These are phyloP conservation scores for Cnidoscolus chayamansa DNA, from an alignment of 441 rosid species.

Conservation along the genomic window DNA sequence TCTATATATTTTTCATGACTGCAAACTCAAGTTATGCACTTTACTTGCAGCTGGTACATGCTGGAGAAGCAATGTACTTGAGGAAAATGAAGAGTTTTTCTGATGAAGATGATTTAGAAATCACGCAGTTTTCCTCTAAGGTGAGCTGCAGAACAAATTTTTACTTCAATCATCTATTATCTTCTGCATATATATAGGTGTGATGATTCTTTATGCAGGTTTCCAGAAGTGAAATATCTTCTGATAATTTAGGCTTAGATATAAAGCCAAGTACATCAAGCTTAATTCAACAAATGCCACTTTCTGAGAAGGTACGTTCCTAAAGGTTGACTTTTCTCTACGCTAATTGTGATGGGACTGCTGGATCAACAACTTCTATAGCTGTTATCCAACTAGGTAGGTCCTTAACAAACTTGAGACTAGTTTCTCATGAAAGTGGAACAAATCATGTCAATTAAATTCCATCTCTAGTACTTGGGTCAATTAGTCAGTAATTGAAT, in stretches of 20 bases:
- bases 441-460: neutral
- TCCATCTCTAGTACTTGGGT: neutral
- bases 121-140: slow-evolving; percentile 49
- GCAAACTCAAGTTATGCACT: slow-evolving; percentile 7
- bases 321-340: slow-evolving; percentile 7
- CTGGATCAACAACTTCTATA: neutral
- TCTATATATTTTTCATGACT: neutral
- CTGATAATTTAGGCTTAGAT: slow-evolving; percentile 41
- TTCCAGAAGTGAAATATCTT: slow-evolving; percentile 45
- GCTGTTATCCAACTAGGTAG: slow-evolving; percentile 3
- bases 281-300: slow-evolving; percentile 27
- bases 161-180: slow-evolving; percentile 11
- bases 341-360: neutral
- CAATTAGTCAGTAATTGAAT: neutral
- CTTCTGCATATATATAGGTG: slow-evolving; percentile 8
- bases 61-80: slow-evolving; percentile 56
- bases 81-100: slow-evolving; percentile 46
- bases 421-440: neutral
- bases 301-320: slow-evolving; percentile 34
- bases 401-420: slow-evolving; percentile 8
- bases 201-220: slow-evolving; percentile 34
- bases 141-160: slow-evolving; percentile 34
- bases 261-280: slow-evolving; percentile 33
- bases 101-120: slow-evolving; percentile 55
- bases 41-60: slow-evolving; percentile 57